A percentile compares a stretch with the other conserved stretches of the same genome.
Evolutionary conservation across 805 yeast genomes (phyloP).

Genomic region (Metschnikowia proteae): DNA sequence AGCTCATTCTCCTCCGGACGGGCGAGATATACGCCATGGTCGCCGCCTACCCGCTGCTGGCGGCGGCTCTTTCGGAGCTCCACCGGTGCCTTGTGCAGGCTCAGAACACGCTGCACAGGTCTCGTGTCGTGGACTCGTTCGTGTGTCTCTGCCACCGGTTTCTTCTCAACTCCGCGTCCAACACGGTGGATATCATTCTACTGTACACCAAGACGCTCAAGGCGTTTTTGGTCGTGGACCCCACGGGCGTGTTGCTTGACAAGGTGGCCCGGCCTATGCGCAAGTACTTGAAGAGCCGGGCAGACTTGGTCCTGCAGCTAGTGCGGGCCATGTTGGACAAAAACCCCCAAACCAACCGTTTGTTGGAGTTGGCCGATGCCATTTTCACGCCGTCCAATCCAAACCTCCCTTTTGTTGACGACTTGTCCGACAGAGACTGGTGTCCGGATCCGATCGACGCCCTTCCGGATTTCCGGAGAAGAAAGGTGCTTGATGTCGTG

Average conservation of each 20-base stretch:
- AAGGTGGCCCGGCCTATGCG: conserved; percentile 75
- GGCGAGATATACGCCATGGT: conserved; percentile 60
- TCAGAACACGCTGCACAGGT: conserved; percentile 38
- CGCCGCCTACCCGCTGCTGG: conserved; percentile 48
- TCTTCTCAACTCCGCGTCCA: conserved; percentile 74
- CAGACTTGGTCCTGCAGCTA: conserved; percentile 66
- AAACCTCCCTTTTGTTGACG: conserved; percentile 27
- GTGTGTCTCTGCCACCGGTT: conserved; percentile 40
- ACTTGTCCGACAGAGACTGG: conserved; percentile 57
- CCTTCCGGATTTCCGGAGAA: conserved; percentile 72
- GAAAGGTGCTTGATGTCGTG: conserved; percentile 60
- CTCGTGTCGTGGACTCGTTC: conserved; percentile 49
- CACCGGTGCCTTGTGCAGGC: conserved; percentile 40
- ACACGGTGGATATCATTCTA: conserved; percentile 67
- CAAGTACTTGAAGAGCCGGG: conserved; percentile 62
- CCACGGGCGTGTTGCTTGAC: conserved; percentile 78
- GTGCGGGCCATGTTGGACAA: conserved; percentile 66
- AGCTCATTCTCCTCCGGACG: conserved; percentile 46
- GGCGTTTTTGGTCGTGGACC: conserved; percentile 74
- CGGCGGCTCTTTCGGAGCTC: conserved; percentile 55
- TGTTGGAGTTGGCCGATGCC: conserved; percentile 54
- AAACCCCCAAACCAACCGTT: conserved; percentile 34
- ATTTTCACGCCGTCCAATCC: conserved; percentile 30
- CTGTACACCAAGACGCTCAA: conserved; percentile 69
- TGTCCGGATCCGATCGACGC: conserved; percentile 87